A percentile compares a stretch with the other conserved stretches of the same genome.
phyloP scores from a whole-genome alignment of 352 stramenopile species.

The Elongisporangium senticosum region DNA sequence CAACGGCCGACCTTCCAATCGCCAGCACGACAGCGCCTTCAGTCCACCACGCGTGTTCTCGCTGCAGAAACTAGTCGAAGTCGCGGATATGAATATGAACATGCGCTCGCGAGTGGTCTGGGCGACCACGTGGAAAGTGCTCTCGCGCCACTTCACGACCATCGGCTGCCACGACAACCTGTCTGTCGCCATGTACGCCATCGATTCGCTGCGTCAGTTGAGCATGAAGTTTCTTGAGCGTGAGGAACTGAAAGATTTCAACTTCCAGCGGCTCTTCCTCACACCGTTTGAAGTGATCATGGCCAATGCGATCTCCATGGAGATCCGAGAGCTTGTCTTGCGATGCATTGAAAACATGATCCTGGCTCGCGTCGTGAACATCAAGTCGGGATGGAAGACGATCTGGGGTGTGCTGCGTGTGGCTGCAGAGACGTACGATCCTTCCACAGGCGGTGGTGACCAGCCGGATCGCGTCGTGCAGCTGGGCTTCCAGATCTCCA shows the following conservation, averaged over 20 bases:
- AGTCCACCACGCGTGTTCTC: constrained; percentile 95
- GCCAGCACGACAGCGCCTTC: constrained; percentile 18
- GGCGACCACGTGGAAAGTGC: constrained; percentile 96
- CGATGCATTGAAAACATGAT: constrained; percentile 92
- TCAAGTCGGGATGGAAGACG: constrained; percentile 92
- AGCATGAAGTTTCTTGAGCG: constrained; percentile 99
- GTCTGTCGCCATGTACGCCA: constrained; percentile 97
- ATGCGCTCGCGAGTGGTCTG: constrained; percentile 94
- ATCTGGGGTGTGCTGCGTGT: constrained; percentile 92
- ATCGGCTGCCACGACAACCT: constrained; percentile 96
- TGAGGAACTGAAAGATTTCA: constrained; percentile 97
- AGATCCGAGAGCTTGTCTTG: constrained; percentile 90
- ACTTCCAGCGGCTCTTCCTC: constrained; percentile 99
- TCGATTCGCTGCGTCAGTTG: constrained; percentile 99
- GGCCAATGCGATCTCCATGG: constrained; percentile 65
- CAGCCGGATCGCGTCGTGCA: constrained; percentile 75
- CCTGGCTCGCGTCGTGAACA: constrained; percentile 76
- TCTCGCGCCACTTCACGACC: constrained; percentile 96
- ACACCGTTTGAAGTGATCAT: constrained; percentile 96
- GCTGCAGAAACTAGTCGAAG: constrained; percentile 98
- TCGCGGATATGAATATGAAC: constrained; percentile 99
- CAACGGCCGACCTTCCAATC: constrained; percentile 30
- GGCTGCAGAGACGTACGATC: constrained; percentile 79
- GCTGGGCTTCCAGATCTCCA: constrained; percentile 84
- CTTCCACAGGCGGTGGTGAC: constrained; percentile 21